Percentiles rank a stretch among this genome's conserved stretches.
These are phyloP conservation scores for Podila epigama DNA, from an alignment of 192 early-diverging fungal species.

Conservation along the genomic window DNA sequence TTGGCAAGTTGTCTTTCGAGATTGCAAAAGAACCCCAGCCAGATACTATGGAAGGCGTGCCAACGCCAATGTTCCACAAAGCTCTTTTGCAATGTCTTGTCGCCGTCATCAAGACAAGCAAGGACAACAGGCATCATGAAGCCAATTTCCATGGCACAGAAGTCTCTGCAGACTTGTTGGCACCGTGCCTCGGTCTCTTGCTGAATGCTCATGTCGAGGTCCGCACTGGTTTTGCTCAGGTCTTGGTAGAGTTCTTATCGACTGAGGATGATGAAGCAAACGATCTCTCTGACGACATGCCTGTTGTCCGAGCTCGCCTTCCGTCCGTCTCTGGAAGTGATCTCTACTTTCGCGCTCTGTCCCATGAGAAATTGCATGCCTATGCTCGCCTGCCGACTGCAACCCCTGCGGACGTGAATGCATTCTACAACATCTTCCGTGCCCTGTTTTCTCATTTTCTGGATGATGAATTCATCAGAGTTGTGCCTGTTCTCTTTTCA, in stretches of 20 bases:
- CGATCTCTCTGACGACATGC: slow-evolving; percentile 8
- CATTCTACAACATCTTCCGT: slow-evolving; percentile 33
- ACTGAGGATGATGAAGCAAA: slow-evolving; percentile 29
- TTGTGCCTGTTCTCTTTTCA: slow-evolving; percentile 37
- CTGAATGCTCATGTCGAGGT: slow-evolving; percentile 41
- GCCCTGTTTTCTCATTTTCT: slow-evolving; percentile 36
- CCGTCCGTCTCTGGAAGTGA: slow-evolving; percentile 36
- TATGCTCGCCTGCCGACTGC: slow-evolving; percentile 27
- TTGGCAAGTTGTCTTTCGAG: slow-evolving; percentile 48
- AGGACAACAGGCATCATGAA: slow-evolving; percentile 39
- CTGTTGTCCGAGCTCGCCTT: slow-evolving; percentile 14
- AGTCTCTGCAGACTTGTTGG: slow-evolving; percentile 48
- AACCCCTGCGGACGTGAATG: slow-evolving; percentile 25
- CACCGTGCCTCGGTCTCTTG: slow-evolving; percentile 43
- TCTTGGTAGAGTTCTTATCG: slow-evolving; percentile 50
- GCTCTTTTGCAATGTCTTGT: slow-evolving; percentile 55
- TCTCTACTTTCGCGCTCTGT: slow-evolving; percentile 37
- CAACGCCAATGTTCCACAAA: slow-evolving; percentile 48
- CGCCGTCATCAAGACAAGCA: slow-evolving; percentile 50
- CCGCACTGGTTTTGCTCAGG: slow-evolving; percentile 49
- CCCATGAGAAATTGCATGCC: slow-evolving; percentile 32
- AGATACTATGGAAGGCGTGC: slow-evolving; percentile 48
- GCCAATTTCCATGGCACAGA: slow-evolving; percentile 38
- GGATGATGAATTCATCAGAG: slow-evolving; percentile 45
- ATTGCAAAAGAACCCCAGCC: slow-evolving; percentile 11